Percentiles rank a stretch among this genome's conserved stretches.
These are phyloP conservation scores for Clarireedia sp. DNA, from an alignment of 2,329 filamentous ascomycete genomes.

Conservation along the genomic window DNA sequence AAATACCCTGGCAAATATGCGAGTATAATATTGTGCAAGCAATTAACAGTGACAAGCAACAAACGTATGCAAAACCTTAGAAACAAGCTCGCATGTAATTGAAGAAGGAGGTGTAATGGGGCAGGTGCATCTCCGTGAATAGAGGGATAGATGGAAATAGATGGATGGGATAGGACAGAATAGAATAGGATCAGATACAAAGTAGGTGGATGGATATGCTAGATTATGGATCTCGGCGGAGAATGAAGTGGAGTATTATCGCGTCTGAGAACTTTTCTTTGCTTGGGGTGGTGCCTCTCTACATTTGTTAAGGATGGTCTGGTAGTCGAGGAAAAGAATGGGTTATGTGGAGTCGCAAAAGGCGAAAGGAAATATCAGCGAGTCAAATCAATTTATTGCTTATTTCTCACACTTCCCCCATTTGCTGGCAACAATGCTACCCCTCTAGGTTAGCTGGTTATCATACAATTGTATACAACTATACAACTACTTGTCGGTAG, in stretches of 20 bases:
- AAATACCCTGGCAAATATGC: constrained; percentile 4
- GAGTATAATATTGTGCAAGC: constrained; percentile 2
- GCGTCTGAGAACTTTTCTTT: not conserved
- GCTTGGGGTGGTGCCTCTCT: not conserved
- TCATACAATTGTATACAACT: too few relatives aligned
- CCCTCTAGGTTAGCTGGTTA: too few relatives aligned
- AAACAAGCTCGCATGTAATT: too few relatives aligned
- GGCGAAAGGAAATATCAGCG: constrained; percentile 10
- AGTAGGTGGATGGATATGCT: too few relatives aligned
- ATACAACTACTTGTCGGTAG: too few relatives aligned
- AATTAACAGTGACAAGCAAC: constrained; percentile 1
- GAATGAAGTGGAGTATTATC: not conserved
- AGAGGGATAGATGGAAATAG: not conserved
- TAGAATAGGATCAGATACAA: too few relatives aligned
- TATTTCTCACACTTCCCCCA: too few relatives aligned
- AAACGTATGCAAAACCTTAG: not conserved
- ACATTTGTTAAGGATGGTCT: constrained; percentile 11
- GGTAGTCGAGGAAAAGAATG: not conserved
- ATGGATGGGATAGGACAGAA: not conserved
- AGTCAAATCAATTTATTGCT: not conserved
- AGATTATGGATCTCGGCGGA: not conserved
- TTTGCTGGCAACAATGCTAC: too few relatives aligned
- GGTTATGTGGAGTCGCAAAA: constrained; percentile 11
- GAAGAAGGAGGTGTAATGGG: not conserved
- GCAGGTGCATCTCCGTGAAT: not conserved